Evolutionary conservation across 306 rosid genomes (phyloP).

Genomic region (Medicago lupulina): DNA sequence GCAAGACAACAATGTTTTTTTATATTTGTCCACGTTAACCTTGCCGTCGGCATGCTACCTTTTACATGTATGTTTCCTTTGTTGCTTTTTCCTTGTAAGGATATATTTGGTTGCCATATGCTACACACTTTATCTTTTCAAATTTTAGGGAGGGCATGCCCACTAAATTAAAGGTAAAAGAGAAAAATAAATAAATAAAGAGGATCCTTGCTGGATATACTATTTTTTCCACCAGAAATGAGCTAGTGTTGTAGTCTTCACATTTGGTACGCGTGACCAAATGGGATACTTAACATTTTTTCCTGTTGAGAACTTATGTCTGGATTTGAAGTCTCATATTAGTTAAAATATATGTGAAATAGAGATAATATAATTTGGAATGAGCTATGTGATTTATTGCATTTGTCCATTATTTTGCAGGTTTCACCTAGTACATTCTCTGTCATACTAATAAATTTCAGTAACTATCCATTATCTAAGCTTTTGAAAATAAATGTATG

Average conservation of each 20-base stretch:
- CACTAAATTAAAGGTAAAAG: slow-evolving; percentile 45
- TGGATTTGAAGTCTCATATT: not conserved
- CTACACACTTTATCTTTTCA: slow-evolving; percentile 36
- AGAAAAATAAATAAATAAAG: slow-evolving; percentile 12
- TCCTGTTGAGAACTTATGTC: not conserved
- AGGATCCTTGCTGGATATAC: slow-evolving; percentile 34
- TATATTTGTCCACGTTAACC: slow-evolving; percentile 39
- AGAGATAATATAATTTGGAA: not conserved
- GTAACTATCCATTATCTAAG: no score
- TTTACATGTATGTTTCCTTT: slow-evolving; percentile 26
- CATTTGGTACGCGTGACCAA: slow-evolving; percentile 20
- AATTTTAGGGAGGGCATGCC: slow-evolving; percentile 43
- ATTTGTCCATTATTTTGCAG: no score
- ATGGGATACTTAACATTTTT: not conserved
- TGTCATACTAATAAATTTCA: not conserved
- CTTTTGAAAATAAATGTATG: no score
- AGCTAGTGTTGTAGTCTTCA: slow-evolving; percentile 8
- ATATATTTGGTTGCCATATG: slow-evolving; percentile 37
- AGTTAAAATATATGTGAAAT: not conserved
- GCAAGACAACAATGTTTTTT: slow-evolving; percentile 25
- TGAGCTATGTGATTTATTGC: no score
- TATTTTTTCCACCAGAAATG: slow-evolving; percentile 17
- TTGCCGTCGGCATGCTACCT: slow-evolving; percentile 43
- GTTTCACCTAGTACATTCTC: not conserved
- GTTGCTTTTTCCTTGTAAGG: slow-evolving; percentile 37